Evolutionary conservation across 768 basidiomycete species (phyloP).

Genomic region (Pleurotus salmoneostramineus): DNA sequence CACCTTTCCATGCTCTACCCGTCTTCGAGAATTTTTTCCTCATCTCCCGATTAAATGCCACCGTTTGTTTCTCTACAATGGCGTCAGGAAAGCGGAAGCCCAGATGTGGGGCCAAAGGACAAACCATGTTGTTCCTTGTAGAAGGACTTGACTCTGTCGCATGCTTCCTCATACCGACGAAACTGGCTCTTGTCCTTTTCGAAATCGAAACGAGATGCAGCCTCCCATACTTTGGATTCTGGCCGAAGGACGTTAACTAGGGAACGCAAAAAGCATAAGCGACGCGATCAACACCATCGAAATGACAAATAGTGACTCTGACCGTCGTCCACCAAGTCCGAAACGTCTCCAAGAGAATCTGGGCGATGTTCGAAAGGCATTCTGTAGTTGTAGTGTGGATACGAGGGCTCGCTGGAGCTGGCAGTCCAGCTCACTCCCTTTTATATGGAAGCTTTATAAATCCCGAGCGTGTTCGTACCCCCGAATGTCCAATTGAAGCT

Average conservation of each 20-base stretch:
- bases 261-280: too few species aligned
- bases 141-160: slow-evolving; percentile 52
- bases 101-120: background rate
- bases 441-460: background rate
- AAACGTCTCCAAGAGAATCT: slow-evolving; percentile 6
- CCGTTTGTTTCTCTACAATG: slow-evolving; percentile 73
- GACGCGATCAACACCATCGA: background rate
- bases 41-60: slow-evolving; percentile 75
- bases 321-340: slow-evolving; percentile 7
- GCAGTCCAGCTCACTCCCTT: background rate
- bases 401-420: background rate
- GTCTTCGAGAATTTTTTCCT: slow-evolving; percentile 68
- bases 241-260: slow-evolving; percentile 28
- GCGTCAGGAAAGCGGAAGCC: background rate
- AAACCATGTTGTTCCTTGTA: slow-evolving; percentile 44
- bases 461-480: too few species aligned
- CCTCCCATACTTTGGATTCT: slow-evolving; percentile 54
- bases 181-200: slow-evolving; percentile 56
- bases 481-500: too few species aligned
- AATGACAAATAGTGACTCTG: background rate
- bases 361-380: background rate
- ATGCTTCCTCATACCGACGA: slow-evolving; percentile 57
- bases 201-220: slow-evolving; percentile 37
- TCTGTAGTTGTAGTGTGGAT: background rate
- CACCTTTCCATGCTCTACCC: slow-evolving; percentile 65